Percentiles rank a stretch among this genome's conserved stretches.
Conservation (phyloP, 208 protist genomes). For the Wallacemonas rigidus region DNA sequence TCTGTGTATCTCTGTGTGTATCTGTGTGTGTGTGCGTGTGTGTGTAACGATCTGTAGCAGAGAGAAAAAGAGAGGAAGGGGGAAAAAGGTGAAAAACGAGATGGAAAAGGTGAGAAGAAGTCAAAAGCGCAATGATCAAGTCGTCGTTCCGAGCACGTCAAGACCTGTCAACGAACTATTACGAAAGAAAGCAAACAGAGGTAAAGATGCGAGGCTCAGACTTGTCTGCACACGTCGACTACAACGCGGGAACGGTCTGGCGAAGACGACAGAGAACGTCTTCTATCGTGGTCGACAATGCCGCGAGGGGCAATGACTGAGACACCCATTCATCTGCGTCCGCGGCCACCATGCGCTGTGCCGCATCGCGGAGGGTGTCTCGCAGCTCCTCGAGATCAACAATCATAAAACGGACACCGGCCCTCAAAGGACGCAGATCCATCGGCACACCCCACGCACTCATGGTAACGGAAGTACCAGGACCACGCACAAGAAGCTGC, state of each 20-base stretch:
- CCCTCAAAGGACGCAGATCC: conserved; percentile 17
- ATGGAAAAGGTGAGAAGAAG: background rate
- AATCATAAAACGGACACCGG: conserved; percentile 25
- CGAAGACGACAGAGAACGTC: background rate
- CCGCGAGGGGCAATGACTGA: background rate
- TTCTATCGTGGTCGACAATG: background rate
- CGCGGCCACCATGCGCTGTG: background rate
- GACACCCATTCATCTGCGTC: background rate
- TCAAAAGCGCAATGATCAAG: no score
- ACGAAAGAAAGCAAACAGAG: conserved; percentile 11
- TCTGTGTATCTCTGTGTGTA: conserved; percentile 7
- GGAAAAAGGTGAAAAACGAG: background rate
- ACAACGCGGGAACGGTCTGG: conserved; percentile 7
- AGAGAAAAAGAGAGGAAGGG: conserved; percentile 17
- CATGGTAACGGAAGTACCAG: background rate
- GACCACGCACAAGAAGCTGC: conserved; percentile 15
- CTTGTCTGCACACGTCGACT: background rate
- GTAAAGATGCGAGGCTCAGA: background rate
- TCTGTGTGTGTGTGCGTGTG: conserved; percentile 9
- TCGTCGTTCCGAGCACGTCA: no score
- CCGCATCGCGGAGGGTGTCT: conserved; percentile 10
- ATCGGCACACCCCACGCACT: background rate
- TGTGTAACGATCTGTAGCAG: conserved; percentile 5
- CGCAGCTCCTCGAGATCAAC: conserved; percentile 31
- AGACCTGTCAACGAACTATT: no score